phyloP scores from a whole-genome alignment of 2,329 filamentous ascomycete genomes.

The Neospermospora avenae region DNA sequence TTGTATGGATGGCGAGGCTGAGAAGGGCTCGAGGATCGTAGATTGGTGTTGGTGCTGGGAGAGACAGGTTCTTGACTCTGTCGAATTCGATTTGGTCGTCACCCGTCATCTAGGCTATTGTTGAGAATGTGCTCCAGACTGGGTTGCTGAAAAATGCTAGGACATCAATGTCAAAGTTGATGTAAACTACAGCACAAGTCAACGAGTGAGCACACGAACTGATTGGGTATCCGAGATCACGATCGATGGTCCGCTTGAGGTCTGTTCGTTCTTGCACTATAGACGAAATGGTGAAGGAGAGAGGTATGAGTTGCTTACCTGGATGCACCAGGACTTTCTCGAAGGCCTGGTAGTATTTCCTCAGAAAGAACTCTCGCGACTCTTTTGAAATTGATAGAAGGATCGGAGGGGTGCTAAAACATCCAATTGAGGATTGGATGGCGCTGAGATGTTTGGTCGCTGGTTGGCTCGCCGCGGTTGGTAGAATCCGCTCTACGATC shows the following conservation, averaged over 20 bases:
- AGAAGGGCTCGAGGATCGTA: neutral
- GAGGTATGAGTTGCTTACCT: neutral
- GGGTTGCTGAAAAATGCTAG: neutral
- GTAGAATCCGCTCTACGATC: neutral
- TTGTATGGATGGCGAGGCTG: neutral
- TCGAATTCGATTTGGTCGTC: neutral
- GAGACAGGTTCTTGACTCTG: neutral
- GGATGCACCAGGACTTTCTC: neutral
- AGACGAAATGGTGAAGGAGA: too few species aligned
- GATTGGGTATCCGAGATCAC: too few species aligned
- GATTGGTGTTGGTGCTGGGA: neutral
- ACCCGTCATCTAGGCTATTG: neutral
- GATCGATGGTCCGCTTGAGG: too few species aligned
- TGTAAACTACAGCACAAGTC: neutral
- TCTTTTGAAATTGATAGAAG: neutral
- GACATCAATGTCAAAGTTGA: neutral
- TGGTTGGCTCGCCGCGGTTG: neutral
- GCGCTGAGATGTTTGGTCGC: neutral
- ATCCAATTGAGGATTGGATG: neutral
- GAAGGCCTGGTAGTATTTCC: neutral
- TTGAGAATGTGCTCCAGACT: neutral
- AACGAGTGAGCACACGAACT: neutral
- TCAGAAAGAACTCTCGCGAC: neutral
- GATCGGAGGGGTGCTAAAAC: neutral
- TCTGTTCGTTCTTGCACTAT: too few species aligned